Evolutionary conservation across 192 early-diverging fungal genomes (phyloP).

Genomic region (Chytriomyces sp.): DNA sequence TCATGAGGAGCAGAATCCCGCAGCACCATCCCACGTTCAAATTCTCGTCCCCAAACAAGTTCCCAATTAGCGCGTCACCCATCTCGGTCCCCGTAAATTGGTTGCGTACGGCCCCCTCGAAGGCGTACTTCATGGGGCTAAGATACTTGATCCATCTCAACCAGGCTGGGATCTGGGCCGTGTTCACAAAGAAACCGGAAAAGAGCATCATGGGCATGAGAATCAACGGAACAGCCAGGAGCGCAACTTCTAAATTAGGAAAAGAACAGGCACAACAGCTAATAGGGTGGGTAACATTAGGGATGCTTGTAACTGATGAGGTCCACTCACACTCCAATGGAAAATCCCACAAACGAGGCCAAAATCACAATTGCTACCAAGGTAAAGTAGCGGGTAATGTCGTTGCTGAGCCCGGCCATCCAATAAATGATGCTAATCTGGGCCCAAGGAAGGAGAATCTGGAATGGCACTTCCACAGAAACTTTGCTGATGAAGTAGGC

Average conservation of each 20-base stretch:
- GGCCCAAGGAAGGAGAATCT: slow-evolving; percentile 50
- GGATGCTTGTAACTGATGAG: no score
- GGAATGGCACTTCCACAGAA: slow-evolving; percentile 56
- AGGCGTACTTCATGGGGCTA: slow-evolving; percentile 62
- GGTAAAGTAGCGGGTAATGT: slow-evolving; percentile 48
- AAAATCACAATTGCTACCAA: slow-evolving; percentile 37
- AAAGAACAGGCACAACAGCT: slow-evolving; percentile 54
- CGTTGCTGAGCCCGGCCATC: slow-evolving; percentile 54
- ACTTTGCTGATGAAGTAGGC: slow-evolving; percentile 62
- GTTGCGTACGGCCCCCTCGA: slow-evolving; percentile 49
- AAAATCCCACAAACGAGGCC: slow-evolving; percentile 48
- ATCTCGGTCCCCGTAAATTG: slow-evolving; percentile 43
- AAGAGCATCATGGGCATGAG: slow-evolving; percentile 55
- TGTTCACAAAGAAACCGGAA: slow-evolving; percentile 64
- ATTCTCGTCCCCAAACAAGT: slow-evolving; percentile 25
- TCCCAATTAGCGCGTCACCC: slow-evolving; percentile 21
- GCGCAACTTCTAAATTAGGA: slow-evolving; percentile 44
- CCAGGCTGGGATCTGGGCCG: slow-evolving; percentile 56
- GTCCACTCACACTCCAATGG: slow-evolving; percentile 58
- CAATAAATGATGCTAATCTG: slow-evolving; percentile 54
- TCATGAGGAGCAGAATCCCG: slow-evolving; percentile 21
- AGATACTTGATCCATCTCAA: slow-evolving; percentile 47
- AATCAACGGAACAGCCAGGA: slow-evolving; percentile 49
- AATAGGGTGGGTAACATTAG: no score
- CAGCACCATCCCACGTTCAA: slow-evolving; percentile 22